Percentiles rank a stretch among this genome's conserved stretches.
Conservation (phyloP, 2,329 filamentous ascomycete species). For the Cladobotryum mycophilum region DNA sequence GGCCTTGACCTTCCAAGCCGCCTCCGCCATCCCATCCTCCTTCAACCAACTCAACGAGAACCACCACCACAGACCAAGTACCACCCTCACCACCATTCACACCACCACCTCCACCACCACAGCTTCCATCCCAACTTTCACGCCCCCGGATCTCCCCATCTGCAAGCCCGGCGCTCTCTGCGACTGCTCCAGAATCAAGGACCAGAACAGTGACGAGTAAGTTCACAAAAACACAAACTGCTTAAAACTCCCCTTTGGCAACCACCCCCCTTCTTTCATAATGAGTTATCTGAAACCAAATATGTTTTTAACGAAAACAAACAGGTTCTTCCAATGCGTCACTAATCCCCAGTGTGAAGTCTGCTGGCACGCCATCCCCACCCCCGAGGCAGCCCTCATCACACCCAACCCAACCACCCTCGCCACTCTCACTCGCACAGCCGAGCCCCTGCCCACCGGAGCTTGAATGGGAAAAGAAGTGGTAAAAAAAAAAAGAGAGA, state of each 20-base stretch:
- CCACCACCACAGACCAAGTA: not conserved
- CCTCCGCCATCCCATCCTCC: not conserved
- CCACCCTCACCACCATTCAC: not conserved
- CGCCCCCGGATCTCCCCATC: not conserved
- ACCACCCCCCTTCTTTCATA: not conserved
- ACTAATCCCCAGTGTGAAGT: slow-evolving; percentile 20
- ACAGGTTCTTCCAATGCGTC: slow-evolving; percentile 25
- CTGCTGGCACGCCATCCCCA: slow-evolving; percentile 16
- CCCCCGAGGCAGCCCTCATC: slow-evolving; percentile 7
- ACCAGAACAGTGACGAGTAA: slow-evolving; percentile 18
- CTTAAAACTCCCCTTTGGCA: no score
- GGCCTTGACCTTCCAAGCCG: slow-evolving; percentile 2
- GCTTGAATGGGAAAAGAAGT: no score
- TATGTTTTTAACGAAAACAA: no score
- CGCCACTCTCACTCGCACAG: not conserved
- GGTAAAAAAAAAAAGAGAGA: no score
- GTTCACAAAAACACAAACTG: not conserved
- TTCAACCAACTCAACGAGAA: not conserved
- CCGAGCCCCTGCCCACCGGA: no score
- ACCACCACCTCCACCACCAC: not conserved
- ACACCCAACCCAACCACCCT: not conserved
- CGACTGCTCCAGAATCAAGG: slow-evolving; percentile 22
- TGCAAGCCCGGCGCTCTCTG: slow-evolving; percentile 20
- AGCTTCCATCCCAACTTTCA: not conserved
- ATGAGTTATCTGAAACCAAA: not conserved